Conservation (phyloP, 2,329 filamentous ascomycete genomes). For the Scytalidium sp. region DNA sequence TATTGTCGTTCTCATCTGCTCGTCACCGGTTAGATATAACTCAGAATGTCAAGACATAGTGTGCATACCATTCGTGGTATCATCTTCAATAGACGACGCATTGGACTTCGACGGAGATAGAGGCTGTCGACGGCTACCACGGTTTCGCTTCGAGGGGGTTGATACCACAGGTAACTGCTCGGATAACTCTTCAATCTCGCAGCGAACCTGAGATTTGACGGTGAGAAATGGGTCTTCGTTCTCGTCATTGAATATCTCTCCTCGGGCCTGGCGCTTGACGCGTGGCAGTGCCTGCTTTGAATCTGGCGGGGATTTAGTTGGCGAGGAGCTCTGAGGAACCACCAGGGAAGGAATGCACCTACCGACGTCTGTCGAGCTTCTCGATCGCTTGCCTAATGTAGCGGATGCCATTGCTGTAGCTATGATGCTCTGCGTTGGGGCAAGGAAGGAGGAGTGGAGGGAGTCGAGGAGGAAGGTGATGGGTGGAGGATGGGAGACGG, state of each 20-base stretch:
- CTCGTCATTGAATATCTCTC: slow-evolving; percentile 56
- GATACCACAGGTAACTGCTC: slow-evolving; percentile 22
- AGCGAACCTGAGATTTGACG: slow-evolving; percentile 34
- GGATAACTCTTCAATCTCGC: slow-evolving; percentile 38
- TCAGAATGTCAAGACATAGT: not conserved
- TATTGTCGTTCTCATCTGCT: slow-evolving; percentile 41
- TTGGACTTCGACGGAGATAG: slow-evolving; percentile 44
- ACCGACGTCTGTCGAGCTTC: slow-evolving; percentile 34
- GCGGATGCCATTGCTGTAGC: slow-evolving; percentile 28
- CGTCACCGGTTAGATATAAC: slow-evolving; percentile 13
- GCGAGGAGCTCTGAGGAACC: slow-evolving; percentile 10
- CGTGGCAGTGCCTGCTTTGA: slow-evolving; percentile 23
- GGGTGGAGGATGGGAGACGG: not conserved
- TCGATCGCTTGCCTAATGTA: slow-evolving; percentile 45
- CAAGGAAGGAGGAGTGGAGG: slow-evolving; percentile 6
- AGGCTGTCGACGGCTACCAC: slow-evolving; percentile 36
- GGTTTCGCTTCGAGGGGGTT: slow-evolving; percentile 45
- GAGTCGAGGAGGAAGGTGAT: slow-evolving; percentile 8
- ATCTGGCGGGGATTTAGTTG: slow-evolving; percentile 13
- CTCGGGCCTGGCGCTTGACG: slow-evolving; percentile 42
- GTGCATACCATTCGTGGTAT: slow-evolving; percentile 32
- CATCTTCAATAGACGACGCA: slow-evolving; percentile 36
- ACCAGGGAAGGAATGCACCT: slow-evolving; percentile 21
- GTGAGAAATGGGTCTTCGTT: slow-evolving; percentile 58
- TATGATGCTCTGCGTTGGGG: slow-evolving; percentile 8